Evolutionary conservation across 2,329 filamentous ascomycete species (phyloP), one percentile per base, ranked within the genome.

Genomic region (Epichloe coenophiala): DNA sequence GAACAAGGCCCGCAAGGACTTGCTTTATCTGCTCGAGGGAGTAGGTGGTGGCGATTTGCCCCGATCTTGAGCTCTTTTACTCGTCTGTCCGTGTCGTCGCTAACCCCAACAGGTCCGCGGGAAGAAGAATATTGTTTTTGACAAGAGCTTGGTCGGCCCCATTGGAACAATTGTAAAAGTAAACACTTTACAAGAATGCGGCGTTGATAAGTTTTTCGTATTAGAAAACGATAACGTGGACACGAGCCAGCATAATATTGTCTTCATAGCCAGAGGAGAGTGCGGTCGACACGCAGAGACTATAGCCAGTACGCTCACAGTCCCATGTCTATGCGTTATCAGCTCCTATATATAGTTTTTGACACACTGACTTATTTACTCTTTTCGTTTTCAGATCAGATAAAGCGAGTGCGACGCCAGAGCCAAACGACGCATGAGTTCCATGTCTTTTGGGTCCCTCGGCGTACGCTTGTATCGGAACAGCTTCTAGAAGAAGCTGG

Each of bases 51-150:
- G 37, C 45, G n/a, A 15, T 5, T 58, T 56, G 4, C 8, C 55
- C 56, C 58, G 54, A 67, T 70, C 55, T 50, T 35, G 36, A 45
- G 33, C 48, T 19, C 15, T 45, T 12, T 41, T 11, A 23, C n/a
- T 40, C 15, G 35, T 44, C 52, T 54, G 53, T 49, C 61, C 52
- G 53, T 51, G 60, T 52, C 53, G 53, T 46, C 55, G 19, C 48
- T 49, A 46, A 51, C 17, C 54, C 49, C 55, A 43, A 52, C 63
- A 98, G 93, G 88, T 97, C 57, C 87, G 91, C 65, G 94, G 94
- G 59, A 98, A 97, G 80, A 98, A 98, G 77, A 97, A 96, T 63
- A 75, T 98, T 54, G 86, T 98, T 48, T 84, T 98, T 63, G 91
- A 97, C 66, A 87, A 86, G 68, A 84, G 83, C 60, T 77, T 98